Conservation (phyloP, 2,329 filamentous ascomycete genomes). For the Xylaria sp. region DNA sequence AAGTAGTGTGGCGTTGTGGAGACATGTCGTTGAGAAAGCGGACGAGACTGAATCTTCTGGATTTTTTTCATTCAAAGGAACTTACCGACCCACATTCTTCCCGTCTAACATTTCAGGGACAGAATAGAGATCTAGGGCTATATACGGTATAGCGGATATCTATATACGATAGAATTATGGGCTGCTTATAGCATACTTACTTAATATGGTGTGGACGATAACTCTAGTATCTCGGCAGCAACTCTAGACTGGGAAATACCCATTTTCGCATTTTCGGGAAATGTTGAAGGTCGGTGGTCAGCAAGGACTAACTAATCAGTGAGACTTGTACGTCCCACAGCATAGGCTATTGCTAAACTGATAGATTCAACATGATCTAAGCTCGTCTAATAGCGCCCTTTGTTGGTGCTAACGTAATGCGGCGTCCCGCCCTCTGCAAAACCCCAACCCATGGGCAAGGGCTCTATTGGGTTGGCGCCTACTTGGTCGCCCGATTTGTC, state of each 20-base stretch:
- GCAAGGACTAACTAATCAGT: constrained; percentile 1
- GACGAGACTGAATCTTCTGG: background rate
- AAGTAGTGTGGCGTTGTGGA: constrained; percentile 12
- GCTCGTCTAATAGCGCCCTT: background rate
- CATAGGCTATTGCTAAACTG: background rate
- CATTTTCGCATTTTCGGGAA: background rate
- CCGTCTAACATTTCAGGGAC: background rate
- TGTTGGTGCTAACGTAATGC: too few relatives aligned
- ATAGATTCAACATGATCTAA: background rate
- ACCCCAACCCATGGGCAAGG: too few relatives aligned
- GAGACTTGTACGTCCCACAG: background rate
- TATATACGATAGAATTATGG: background rate
- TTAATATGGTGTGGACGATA: constrained; percentile 6
- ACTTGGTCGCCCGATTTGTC: too few relatives aligned
- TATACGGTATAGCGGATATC: background rate
- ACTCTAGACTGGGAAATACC: too few relatives aligned
- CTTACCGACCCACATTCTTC: background rate
- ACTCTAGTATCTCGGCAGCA: too few relatives aligned
- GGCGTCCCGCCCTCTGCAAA: too few relatives aligned
- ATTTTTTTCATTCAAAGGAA: background rate
- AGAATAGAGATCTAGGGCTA: background rate
- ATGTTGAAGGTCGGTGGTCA: constrained; percentile 5
- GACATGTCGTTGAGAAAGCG: constrained; percentile 21
- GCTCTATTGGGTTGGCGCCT: too few relatives aligned
- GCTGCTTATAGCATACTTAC: background rate